phyloP scores from a whole-genome alignment of 2,329 filamentous ascomycete species.

The Fusarium robinianum region DNA sequence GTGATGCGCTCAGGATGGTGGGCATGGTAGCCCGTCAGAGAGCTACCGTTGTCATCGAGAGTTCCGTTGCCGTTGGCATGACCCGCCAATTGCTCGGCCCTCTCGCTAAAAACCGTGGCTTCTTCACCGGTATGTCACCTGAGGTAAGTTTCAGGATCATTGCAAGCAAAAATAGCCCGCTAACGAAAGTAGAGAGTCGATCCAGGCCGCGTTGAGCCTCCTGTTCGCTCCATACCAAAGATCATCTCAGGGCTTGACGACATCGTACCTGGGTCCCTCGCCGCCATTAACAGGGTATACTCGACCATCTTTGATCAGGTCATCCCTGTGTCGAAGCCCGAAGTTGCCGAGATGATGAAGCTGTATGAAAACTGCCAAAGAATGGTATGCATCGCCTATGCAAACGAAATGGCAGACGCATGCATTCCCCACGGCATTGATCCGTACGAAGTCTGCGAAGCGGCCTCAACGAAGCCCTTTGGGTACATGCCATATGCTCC shows the following conservation, averaged over 20 bases:
- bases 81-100: conserved; percentile 54
- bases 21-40: conserved; percentile 47
- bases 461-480: conserved; percentile 56
- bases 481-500: conserved; percentile 54
- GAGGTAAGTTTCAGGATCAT: conserved; percentile 29
- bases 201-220: conserved; percentile 50
- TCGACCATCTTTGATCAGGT: conserved; percentile 49
- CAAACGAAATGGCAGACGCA: conserved; percentile 59
- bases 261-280: conserved; percentile 48
- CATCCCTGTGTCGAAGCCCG: conserved; percentile 53
- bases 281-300: conserved; percentile 50
- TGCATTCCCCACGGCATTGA: conserved; percentile 51
- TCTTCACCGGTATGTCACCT: conserved; percentile 54
- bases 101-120: conserved; percentile 44
- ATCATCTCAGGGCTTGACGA: conserved; percentile 57
- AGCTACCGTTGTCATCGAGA: conserved; percentile 55
- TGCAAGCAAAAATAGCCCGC: not conserved
- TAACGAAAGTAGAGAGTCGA: conserved; percentile 48
- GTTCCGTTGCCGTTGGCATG: conserved; percentile 57
- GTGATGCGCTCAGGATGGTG: conserved; percentile 50
- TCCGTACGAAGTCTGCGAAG: conserved; percentile 53
- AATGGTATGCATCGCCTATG: conserved; percentile 58
- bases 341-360: conserved; percentile 61
- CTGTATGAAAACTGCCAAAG: conserved; percentile 61
- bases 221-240: conserved; percentile 52